phyloP scores from a whole-genome alignment of 139 green algal species.

The Picocystis salinarum region DNA sequence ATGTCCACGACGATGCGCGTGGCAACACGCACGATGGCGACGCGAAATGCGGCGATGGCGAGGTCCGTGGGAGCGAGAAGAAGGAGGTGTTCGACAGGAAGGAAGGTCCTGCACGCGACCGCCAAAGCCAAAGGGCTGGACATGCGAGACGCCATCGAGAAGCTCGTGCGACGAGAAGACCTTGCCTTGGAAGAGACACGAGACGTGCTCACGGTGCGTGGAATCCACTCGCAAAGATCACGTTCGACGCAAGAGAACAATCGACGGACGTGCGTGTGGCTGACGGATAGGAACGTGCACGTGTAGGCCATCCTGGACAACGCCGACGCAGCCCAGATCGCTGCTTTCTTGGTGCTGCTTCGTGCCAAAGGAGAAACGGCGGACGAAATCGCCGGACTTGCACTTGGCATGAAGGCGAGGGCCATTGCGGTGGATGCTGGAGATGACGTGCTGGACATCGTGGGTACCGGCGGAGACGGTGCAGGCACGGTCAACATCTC shows the following conservation, averaged over 20 bases:
- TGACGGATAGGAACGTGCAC: background rate
- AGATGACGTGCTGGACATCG: constrained; percentile 73
- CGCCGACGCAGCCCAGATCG: constrained; percentile 52
- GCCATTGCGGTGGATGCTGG: constrained; percentile 28
- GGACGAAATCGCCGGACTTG: constrained; percentile 79
- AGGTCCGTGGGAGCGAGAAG: too few relatives aligned
- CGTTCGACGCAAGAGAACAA: background rate
- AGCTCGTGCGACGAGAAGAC: constrained; percentile 38
- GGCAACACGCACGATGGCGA: too few relatives aligned
- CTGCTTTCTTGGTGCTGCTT: constrained; percentile 86
- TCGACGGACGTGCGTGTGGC: background rate
- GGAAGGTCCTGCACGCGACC: too few relatives aligned
- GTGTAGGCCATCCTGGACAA: constrained; percentile 42
- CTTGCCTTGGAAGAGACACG: constrained; percentile 39
- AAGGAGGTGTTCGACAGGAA: too few relatives aligned
- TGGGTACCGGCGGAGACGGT: constrained; percentile 91
- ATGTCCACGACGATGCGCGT: too few relatives aligned
- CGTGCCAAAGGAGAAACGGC: constrained; percentile 91
- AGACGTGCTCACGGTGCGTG: constrained; percentile 25
- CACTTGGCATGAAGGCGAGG: constrained; percentile 50
- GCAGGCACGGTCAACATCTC: constrained; percentile 97
- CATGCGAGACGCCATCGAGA: too few relatives aligned
- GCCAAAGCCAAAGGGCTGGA: too few relatives aligned
- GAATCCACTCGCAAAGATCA: background rate
- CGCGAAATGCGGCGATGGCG: too few relatives aligned